phyloP scores from a whole-genome alignment of 2,329 filamentous ascomycete genomes.

The Calcarisporium arbuscula region DNA sequence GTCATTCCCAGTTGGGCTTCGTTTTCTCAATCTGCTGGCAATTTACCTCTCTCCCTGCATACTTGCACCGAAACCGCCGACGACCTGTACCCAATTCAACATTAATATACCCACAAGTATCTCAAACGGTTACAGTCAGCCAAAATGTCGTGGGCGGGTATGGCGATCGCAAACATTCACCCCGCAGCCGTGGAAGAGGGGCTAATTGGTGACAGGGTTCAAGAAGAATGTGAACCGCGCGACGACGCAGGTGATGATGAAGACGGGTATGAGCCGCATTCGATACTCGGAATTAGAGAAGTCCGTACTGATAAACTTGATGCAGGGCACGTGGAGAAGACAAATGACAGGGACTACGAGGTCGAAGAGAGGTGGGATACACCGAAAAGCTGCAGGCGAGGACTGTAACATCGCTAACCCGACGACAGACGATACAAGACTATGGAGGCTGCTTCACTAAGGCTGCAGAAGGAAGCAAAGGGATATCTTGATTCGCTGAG shows the following conservation, averaged over 20 bases:
- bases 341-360: conserved; percentile 97
- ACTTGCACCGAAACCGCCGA: too few relatives aligned
- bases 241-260: conserved; percentile 99
- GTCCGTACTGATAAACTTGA: not conserved
- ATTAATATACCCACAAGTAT: conserved; percentile 1
- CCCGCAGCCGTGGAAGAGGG: conserved; percentile 19
- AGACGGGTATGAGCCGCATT: conserved; percentile 60
- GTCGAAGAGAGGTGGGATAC: conserved; percentile 74
- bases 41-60: too few relatives aligned
- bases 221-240: conserved; percentile 97
- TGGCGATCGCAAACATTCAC: conserved; percentile 16
- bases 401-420: conserved; percentile 13
- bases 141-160: conserved; percentile 68
- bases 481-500: conserved; percentile 93
- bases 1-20: too few relatives aligned
- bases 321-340: conserved; percentile 90
- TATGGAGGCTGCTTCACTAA: conserved; percentile 89
- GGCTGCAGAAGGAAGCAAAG: conserved; percentile 95
- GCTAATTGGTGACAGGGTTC: conserved; percentile 34
- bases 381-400: not conserved
- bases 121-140: conserved; percentile 11
- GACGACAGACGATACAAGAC: conserved; percentile 77
- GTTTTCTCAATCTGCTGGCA: too few relatives aligned
- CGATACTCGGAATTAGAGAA: too few relatives aligned
- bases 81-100: conserved; percentile 1